These are phyloP conservation scores for Cryphonectria carpinicola DNA, from an alignment of 2,329 filamentous ascomycete genomes.

Conservation along the genomic window DNA sequence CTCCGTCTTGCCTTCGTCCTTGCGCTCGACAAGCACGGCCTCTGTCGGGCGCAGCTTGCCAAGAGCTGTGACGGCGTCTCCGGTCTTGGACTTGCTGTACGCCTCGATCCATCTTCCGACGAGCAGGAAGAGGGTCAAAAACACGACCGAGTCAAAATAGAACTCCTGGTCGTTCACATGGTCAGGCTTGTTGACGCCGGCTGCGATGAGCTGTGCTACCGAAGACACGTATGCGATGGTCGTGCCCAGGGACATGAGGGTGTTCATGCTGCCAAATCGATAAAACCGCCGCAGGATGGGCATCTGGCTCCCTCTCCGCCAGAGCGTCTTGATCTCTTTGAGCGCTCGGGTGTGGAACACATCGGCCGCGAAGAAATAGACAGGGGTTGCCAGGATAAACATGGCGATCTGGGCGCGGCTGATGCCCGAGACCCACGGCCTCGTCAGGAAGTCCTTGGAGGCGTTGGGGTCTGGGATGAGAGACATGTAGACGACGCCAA, in stretches of 20 bases:
- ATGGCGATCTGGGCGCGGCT: constrained; percentile 78
- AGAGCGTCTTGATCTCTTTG: constrained; percentile 78
- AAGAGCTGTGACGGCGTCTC: constrained; percentile 80
- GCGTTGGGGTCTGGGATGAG: constrained; percentile 65
- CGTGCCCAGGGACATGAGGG: constrained; percentile 87
- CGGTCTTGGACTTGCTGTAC: constrained; percentile 89
- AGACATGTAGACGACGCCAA: constrained; percentile 91
- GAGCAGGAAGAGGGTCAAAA: constrained; percentile 86
- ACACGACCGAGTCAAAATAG: constrained; percentile 94
- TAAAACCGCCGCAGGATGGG: constrained; percentile 78
- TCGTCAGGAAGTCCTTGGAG: constrained; percentile 68
- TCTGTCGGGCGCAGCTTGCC: constrained; percentile 78
- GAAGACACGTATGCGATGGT: constrained; percentile 87
- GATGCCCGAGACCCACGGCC: constrained; percentile 71
- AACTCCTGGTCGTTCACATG: constrained; percentile 56
- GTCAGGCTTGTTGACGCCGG: constrained; percentile 48
- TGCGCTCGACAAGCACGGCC: constrained; percentile 67
- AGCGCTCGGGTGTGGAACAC: constrained; percentile 79
- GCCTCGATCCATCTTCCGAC: constrained; percentile 76
- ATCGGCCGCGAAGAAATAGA: constrained; percentile 86
- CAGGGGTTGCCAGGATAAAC: constrained; percentile 79
- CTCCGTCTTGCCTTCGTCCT: constrained; percentile 41
- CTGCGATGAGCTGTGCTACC: constrained; percentile 73
- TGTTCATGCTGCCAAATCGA: constrained; percentile 96
- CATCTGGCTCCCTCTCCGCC: constrained; percentile 74